A percentile compares a stretch with the other conserved stretches of the same genome.
Evolutionary conservation across 768 basidiomycete genomes (phyloP).

Genomic region (Tulasnella sp.): DNA sequence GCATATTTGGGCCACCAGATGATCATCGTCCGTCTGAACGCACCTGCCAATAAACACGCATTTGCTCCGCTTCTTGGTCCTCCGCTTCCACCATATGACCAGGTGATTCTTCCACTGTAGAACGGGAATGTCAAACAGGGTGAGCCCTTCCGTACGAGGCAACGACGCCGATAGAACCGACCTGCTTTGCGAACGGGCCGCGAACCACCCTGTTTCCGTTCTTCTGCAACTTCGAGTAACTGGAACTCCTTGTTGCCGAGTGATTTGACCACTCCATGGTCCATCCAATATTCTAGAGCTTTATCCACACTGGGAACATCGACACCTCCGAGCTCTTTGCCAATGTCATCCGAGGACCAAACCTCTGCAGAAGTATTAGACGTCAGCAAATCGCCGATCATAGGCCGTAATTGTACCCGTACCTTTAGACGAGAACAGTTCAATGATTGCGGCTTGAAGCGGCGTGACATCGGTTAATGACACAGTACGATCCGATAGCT

Average conservation of each 20-base stretch:
- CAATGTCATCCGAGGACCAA: constrained; percentile 70
- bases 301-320: constrained; percentile 63
- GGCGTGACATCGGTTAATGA: constrained; percentile 71
- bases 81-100: constrained; percentile 46
- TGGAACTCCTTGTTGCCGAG: constrained; percentile 51
- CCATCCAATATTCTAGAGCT: constrained; percentile 78
- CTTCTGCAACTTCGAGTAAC: constrained; percentile 61
- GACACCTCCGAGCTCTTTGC: constrained; percentile 57
- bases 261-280: constrained; percentile 74
- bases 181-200: constrained; percentile 21
- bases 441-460: constrained; percentile 86
- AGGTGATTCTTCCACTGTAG: neutral
- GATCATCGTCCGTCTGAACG: constrained; percentile 28
- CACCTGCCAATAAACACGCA: constrained; percentile 87
- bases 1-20: neutral
- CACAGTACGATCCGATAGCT: constrained; percentile 74
- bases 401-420: constrained; percentile 23
- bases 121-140: neutral
- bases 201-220: constrained; percentile 32
- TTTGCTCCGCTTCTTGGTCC: constrained; percentile 78
- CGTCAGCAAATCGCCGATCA: neutral
- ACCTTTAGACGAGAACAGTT: constrained; percentile 75
- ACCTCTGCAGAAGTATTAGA: constrained; percentile 42
- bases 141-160: neutral
- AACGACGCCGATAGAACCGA: neutral